phyloP scores from a whole-genome alignment of 352 stramenopile genomes.

The Globisporangium recalcitrans region DNA sequence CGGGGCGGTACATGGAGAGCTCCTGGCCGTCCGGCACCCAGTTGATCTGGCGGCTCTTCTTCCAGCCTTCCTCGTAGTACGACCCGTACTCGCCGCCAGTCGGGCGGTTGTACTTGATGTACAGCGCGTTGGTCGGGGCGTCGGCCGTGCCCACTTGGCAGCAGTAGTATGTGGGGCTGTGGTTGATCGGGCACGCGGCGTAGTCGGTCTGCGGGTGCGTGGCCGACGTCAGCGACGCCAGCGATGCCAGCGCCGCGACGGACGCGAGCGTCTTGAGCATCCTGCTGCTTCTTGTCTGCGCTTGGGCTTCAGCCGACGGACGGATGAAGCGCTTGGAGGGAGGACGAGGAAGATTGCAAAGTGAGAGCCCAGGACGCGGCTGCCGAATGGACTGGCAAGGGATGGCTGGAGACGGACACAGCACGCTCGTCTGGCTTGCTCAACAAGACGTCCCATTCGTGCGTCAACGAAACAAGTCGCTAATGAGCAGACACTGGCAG shows the following conservation, averaged over 20 bases:
- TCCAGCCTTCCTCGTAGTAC: conserved; percentile 68
- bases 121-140: conserved; percentile 36
- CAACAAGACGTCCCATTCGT: no score
- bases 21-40: conserved; percentile 34
- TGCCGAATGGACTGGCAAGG: background rate
- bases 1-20: conserved; percentile 54
- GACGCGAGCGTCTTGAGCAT: conserved; percentile 14
- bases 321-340: conserved; percentile 10
- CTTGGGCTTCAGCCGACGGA: conserved; percentile 9
- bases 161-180: conserved; percentile 50
- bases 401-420: conserved; percentile 3
- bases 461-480: no score
- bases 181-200: conserved; percentile 56
- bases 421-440: background rate
- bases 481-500: no score
- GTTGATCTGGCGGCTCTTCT: conserved; percentile 57
- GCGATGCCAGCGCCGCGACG: conserved; percentile 14
- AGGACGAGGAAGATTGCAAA: conserved; percentile 17
- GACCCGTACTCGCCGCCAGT: conserved; percentile 32
- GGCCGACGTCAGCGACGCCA: conserved; percentile 25
- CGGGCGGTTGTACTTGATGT: conserved; percentile 59
- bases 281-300: conserved; percentile 7
- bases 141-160: conserved; percentile 36
- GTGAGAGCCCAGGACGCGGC: conserved; percentile 4
- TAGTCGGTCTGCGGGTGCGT: conserved; percentile 52